Evolutionary conservation across 805 yeast genomes (phyloP).

Genomic region (Pichia rugopelliculosa): DNA sequence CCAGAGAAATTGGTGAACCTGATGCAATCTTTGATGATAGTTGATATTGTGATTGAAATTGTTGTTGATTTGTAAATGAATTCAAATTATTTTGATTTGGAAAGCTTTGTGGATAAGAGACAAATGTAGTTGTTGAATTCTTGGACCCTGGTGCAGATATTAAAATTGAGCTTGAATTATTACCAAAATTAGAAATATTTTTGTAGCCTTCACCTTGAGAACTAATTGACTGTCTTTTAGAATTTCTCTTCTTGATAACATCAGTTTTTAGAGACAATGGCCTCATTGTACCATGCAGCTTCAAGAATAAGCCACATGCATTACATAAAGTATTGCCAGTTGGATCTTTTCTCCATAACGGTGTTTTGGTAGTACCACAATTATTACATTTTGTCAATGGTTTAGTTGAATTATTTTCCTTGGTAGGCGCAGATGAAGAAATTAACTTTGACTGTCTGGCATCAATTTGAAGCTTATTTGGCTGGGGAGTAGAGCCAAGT

Average conservation of each 20-base stretch:
- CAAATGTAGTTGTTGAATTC: neutral
- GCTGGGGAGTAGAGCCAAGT: slow-evolving; percentile 4
- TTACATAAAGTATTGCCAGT: slow-evolving; percentile 54
- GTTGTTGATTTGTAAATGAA: neutral
- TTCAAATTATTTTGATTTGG: slow-evolving; percentile 3
- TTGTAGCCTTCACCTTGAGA: slow-evolving; percentile 15
- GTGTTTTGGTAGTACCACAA: slow-evolving; percentile 54
- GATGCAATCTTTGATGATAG: neutral
- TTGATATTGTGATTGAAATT: neutral
- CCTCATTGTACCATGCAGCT: slow-evolving; percentile 54
- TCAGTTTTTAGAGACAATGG: slow-evolving; percentile 60
- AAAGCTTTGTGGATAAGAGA: neutral
- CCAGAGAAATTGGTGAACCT: slow-evolving; percentile 1
- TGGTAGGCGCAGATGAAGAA: slow-evolving; percentile 17
- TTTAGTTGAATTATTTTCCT: slow-evolving; percentile 8
- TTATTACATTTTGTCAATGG: slow-evolving; percentile 40
- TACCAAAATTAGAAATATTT: slow-evolving; percentile 5
- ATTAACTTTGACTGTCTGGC: slow-evolving; percentile 8
- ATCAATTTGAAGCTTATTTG: slow-evolving; percentile 5
- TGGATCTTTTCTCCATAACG: slow-evolving; percentile 56
- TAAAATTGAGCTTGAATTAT: slow-evolving; percentile 1
- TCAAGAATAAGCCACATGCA: slow-evolving; percentile 56
- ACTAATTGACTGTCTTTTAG: slow-evolving; percentile 31
- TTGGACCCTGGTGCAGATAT: neutral
- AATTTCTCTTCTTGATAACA: slow-evolving; percentile 55